Conservation (phyloP, 2,329 filamentous ascomycete genomes). For the Penicillium sp. region DNA sequence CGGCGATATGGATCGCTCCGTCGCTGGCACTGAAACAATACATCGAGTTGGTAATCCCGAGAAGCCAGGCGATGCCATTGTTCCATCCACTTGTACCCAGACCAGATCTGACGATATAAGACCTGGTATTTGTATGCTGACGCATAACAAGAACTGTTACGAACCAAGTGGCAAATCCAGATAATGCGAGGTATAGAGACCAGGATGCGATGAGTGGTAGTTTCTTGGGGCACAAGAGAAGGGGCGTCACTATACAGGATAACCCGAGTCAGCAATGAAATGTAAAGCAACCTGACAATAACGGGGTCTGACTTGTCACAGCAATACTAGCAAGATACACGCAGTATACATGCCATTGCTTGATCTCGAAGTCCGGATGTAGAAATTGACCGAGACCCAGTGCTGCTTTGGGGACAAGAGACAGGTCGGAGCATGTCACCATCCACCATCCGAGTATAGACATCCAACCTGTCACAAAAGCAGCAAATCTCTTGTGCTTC, state of each 20-base stretch:
- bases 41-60: conserved; percentile 12
- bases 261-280: conserved; percentile 5
- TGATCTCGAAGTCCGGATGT: conserved; percentile 6
- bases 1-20: conserved; percentile 14
- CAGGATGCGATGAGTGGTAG: conserved; percentile 1
- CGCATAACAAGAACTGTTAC: not conserved
- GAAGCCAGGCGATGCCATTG: conserved; percentile 9
- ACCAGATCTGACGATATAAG: not conserved
- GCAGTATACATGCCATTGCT: conserved; percentile 18
- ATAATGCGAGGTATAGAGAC: not conserved
- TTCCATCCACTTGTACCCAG: conserved; percentile 8
- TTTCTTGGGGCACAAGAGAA: conserved; percentile 10
- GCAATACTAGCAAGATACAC: conserved; percentile 12
- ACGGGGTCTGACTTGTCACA: not conserved
- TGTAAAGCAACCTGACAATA: not conserved
- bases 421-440: conserved; percentile 10
- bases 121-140: not conserved
- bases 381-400: conserved; percentile 15
- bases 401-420: conserved; percentile 16
- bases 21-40: conserved; percentile 16
- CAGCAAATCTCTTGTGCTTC: conserved; percentile 20
- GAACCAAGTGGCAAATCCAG: not conserved
- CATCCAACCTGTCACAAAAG: conserved; percentile 24
- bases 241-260: conserved; percentile 14
- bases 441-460: conserved; percentile 27